These are phyloP conservation scores for Nemania bipapillata DNA, from an alignment of 2,329 filamentous ascomycete genomes.

Conservation along the genomic window DNA sequence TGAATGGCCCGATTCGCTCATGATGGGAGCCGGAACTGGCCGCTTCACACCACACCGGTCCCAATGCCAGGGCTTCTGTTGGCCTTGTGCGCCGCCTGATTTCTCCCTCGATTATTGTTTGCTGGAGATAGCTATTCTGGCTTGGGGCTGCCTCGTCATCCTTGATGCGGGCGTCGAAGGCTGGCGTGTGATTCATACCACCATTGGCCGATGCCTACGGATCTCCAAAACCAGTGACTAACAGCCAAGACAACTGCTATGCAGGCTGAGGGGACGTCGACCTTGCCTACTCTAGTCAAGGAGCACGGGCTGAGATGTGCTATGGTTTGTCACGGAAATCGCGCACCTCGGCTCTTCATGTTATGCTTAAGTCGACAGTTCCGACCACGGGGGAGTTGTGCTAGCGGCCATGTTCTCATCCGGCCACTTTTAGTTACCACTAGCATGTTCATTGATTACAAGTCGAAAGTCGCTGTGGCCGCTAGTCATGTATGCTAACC, in stretches of 20 bases:
- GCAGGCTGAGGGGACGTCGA: constrained; percentile 2
- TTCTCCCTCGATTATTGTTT: constrained; percentile 12
- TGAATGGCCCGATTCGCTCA: constrained; percentile 13
- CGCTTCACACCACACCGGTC: constrained; percentile 22
- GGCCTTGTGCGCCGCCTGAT: constrained; percentile 1
- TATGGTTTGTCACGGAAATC: constrained; percentile 1
- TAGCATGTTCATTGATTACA: not conserved
- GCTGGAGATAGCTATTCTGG: constrained; percentile 4
- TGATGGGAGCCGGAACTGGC: constrained; percentile 6
- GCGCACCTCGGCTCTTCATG: constrained; percentile 1
- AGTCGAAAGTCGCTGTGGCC: not conserved
- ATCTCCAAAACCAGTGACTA: not conserved
- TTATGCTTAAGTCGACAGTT: not conserved
- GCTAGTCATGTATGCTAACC: not conserved
- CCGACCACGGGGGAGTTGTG: not conserved
- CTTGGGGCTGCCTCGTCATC: constrained; percentile 2
- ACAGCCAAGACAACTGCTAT: not conserved
- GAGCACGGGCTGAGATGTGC: not conserved
- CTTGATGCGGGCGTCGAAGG: constrained; percentile 5
- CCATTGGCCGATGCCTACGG: not conserved
- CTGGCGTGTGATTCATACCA: not conserved
- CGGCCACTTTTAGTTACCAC: not conserved
- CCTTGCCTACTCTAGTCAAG: not conserved
- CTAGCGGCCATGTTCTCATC: not conserved
- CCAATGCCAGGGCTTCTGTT: not conserved